Conservation (phyloP, 192 early-diverging fungal species). For the Paraglomus brasilianum region DNA sequence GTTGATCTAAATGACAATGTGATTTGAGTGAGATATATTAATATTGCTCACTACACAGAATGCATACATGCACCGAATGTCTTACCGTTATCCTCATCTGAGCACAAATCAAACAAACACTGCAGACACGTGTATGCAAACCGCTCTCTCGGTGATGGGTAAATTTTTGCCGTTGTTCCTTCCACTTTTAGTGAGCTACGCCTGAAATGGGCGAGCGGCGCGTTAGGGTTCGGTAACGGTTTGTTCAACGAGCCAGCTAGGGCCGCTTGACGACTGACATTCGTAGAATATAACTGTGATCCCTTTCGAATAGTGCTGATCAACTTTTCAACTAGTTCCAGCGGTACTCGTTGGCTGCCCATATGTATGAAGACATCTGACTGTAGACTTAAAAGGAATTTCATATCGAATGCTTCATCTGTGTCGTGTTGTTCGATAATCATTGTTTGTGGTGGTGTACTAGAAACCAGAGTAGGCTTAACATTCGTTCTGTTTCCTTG, state of each 20-base stretch:
- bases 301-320: slow-evolving; percentile 59
- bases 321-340: slow-evolving; percentile 51
- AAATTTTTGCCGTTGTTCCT: slow-evolving; percentile 55
- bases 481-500: not conserved
- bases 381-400: slow-evolving; percentile 61
- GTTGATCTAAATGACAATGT: slow-evolving; percentile 34
- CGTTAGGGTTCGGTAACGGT: slow-evolving; percentile 1
- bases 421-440: slow-evolving; percentile 60
- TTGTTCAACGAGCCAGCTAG: slow-evolving; percentile 5
- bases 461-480: slow-evolving; percentile 25
- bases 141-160: slow-evolving; percentile 60
- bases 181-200: slow-evolving; percentile 26
- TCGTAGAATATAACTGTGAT: slow-evolving; percentile 44
- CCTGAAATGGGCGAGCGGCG: not conserved
- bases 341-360: slow-evolving; percentile 62
- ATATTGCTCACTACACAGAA: slow-evolving; percentile 8
- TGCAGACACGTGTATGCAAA: slow-evolving; percentile 67
- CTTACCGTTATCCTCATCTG: slow-evolving; percentile 42
- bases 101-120: slow-evolving; percentile 64
- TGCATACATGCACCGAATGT: slow-evolving; percentile 2
- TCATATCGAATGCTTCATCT: slow-evolving; percentile 76
- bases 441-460: slow-evolving; percentile 48
- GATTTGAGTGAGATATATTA: too few species aligned
- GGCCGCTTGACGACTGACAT: slow-evolving; percentile 26
- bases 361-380: slow-evolving; percentile 67